Conservation (phyloP, 2,329 filamentous ascomycete species). For the Hysterium pulicare region DNA sequence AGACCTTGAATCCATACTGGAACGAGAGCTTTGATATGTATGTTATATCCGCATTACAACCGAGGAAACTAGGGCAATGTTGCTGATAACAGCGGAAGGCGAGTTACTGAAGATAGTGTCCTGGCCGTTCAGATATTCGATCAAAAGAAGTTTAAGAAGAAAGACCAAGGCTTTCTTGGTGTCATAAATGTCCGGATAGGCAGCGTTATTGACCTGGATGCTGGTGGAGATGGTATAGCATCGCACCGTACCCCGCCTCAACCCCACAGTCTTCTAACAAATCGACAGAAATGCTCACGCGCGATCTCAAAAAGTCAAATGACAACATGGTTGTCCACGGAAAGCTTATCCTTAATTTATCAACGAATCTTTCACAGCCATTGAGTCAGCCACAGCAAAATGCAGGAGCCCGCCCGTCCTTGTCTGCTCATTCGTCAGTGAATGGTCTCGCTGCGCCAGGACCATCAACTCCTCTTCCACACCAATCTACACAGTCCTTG, state of each 20-base stretch:
- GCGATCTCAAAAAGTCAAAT: constrained; percentile 95
- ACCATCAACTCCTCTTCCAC: constrained; percentile 38
- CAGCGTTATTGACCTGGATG: constrained; percentile 85
- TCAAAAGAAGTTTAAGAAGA: constrained; percentile 99
- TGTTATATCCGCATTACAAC: constrained; percentile 30
- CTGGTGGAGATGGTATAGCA: constrained; percentile 80
- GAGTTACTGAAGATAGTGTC: constrained; percentile 91
- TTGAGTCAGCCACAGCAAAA: constrained; percentile 52
- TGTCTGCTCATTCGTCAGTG: constrained; percentile 35
- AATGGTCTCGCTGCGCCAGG: constrained; percentile 33
- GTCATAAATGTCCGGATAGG: constrained; percentile 97
- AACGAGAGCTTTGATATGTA: constrained; percentile 99
- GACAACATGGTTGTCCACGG: constrained; percentile 97
- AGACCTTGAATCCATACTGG: constrained; percentile 99
- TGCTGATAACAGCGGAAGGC: constrained; percentile 53
- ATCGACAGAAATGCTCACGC: constrained; percentile 82
- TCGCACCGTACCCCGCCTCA: constrained; percentile 2
- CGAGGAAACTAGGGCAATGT: constrained; percentile 7
- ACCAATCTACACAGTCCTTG: constrained; percentile 36
- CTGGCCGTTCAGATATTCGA: constrained; percentile 98
- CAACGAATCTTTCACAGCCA: constrained; percentile 77
- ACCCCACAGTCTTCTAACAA: constrained; percentile 18
- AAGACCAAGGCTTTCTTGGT: constrained; percentile 97
- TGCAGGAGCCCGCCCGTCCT: constrained; percentile 37
- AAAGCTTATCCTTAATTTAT: constrained; percentile 94